Base-by-base conservation (phyloP, 257 asterid species). In the Anisodus tanguticus region DNA sequence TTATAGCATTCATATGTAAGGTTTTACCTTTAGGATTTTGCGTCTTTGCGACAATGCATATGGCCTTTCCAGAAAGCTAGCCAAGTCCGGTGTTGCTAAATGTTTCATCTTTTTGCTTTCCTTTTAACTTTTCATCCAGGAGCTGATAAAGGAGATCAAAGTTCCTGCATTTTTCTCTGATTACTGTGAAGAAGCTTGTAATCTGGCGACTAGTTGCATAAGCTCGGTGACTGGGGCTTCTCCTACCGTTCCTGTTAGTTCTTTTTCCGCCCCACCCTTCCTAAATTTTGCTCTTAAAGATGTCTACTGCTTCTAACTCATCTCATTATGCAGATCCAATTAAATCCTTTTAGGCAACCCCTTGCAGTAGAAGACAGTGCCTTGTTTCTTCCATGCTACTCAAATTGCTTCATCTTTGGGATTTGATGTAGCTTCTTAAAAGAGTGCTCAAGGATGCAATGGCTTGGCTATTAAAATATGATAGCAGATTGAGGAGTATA, bases 301-400 rank as follows among this genome's bases (percentile, higher is more conserved):
- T 76, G 15, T 51, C 19, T 26, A 13, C 26, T 60, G 41, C 13
- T 39, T 49, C 12, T 51, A 31, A 22, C 5, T 8, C 60, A 16
- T 22, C 39, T 63, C 71, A 17, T 70, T 15, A 69, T 82, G 90
- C 91, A 95, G 98, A 86, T 96, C 85, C 97, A 93, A 92, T 58
- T 94, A 49, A 94, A 94, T 87, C 98, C 99, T 45, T 96, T 96
- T 91, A 93, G 99, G 87, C 98, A 94, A 86, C 99, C 99, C 83
- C 87, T 91, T 84, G 89, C 87, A 1, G 91, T 92, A 47, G 97
- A 94, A 88, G 94, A 91, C 83, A 91, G 91, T 82, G 98, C 91
- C 64, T 84, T 96, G 53, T 82, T 55, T 62, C 89, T 96, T 77
- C 99, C 98, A 62, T 94, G 98, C 91, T 90, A 88, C 87, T 96